Evolutionary conservation across 1,284 basidiomycete genomes (phyloP).

Genomic region (Leucoagaricus sp.): DNA sequence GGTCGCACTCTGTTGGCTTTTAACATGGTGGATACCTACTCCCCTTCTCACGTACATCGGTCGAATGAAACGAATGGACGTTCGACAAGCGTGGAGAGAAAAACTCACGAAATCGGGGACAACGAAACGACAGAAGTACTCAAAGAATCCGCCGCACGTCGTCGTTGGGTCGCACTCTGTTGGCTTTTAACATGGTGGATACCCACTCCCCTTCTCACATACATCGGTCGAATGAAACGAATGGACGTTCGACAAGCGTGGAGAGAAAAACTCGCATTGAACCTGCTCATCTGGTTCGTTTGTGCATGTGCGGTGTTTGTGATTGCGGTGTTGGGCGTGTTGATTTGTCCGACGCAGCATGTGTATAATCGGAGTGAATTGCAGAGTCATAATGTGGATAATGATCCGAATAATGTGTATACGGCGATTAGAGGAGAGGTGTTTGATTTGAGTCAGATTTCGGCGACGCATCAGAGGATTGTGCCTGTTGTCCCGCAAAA

Average conservation of each 20-base stretch:
- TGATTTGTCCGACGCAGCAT: slow-evolving; percentile 95
- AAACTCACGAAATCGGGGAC: slow-evolving; percentile 86
- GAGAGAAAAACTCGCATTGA: slow-evolving; percentile 96
- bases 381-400: slow-evolving; percentile 63
- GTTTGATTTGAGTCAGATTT: slow-evolving; percentile 72
- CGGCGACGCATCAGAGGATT: slow-evolving; percentile 63
- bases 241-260: slow-evolving; percentile 94
- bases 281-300: slow-evolving; percentile 95
- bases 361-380: slow-evolving; percentile 85
- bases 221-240: slow-evolving; percentile 90
- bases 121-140: slow-evolving; percentile 88
- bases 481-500: slow-evolving; percentile 79
- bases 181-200: slow-evolving; percentile 94
- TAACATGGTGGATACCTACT: slow-evolving; percentile 91
- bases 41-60: slow-evolving; percentile 72
- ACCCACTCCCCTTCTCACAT: slow-evolving; percentile 72
- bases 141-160: slow-evolving; percentile 77
- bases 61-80: slow-evolving; percentile 92
- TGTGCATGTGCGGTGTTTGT: slow-evolving; percentile 90
- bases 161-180: slow-evolving; percentile 87
- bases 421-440: slow-evolving; percentile 92
- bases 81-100: slow-evolving; percentile 97
- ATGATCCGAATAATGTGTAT: slow-evolving; percentile 75
- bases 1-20: slow-evolving; percentile 87
- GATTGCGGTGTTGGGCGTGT: slow-evolving; percentile 83